phyloP scores from a whole-genome alignment of 129 eudicot species.

The Lactuca saligna region DNA sequence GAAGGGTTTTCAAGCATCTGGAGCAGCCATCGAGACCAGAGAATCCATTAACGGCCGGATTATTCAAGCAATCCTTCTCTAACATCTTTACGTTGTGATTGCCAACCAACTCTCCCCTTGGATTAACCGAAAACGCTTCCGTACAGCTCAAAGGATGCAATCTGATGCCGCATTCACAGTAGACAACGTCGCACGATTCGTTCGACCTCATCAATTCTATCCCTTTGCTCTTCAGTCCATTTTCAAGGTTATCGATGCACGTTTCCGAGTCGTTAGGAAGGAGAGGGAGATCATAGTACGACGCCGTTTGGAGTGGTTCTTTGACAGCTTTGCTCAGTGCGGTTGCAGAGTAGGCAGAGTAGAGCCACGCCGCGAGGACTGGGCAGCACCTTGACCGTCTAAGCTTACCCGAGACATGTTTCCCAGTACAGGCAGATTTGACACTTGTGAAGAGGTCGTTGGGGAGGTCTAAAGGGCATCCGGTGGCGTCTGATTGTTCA shows the following conservation, averaged over 20 bases:
- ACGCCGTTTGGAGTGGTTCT: slow-evolving; percentile 35
- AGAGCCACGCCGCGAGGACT: slow-evolving; percentile 83
- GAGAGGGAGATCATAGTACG: slow-evolving; percentile 61
- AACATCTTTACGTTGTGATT: slow-evolving; percentile 46
- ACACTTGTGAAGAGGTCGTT: slow-evolving; percentile 53
- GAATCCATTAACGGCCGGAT: slow-evolving; percentile 32
- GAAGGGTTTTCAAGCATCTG: slow-evolving; percentile 65
- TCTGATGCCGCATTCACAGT: slow-evolving; percentile 82
- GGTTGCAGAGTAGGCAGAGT: slow-evolving; percentile 68
- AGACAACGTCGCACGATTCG: slow-evolving; percentile 82
- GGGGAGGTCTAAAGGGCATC: slow-evolving; percentile 75
- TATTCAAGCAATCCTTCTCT: slow-evolving; percentile 60
- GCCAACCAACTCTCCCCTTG: slow-evolving; percentile 51
- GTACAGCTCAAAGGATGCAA: slow-evolving; percentile 72
- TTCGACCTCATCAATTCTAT: slow-evolving; percentile 48
- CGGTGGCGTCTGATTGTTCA: slow-evolving; percentile 62
- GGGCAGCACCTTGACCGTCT: slow-evolving; percentile 78
- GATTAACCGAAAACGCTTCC: slow-evolving; percentile 49
- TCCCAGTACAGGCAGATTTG: slow-evolving; percentile 53
- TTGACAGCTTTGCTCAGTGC: slow-evolving; percentile 42
- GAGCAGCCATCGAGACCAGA: slow-evolving; percentile 54
- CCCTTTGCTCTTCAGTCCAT: slow-evolving; percentile 51
- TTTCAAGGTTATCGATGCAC: slow-evolving; percentile 60
- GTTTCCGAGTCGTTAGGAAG: slow-evolving; percentile 93
- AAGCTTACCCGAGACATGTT: slow-evolving; percentile 38